A percentile compares a stretch with the other conserved stretches of the same genome.
These are phyloP conservation scores for Schrenkiella parvula DNA, from an alignment of 345 rosid genomes.

Conservation along the genomic window DNA sequence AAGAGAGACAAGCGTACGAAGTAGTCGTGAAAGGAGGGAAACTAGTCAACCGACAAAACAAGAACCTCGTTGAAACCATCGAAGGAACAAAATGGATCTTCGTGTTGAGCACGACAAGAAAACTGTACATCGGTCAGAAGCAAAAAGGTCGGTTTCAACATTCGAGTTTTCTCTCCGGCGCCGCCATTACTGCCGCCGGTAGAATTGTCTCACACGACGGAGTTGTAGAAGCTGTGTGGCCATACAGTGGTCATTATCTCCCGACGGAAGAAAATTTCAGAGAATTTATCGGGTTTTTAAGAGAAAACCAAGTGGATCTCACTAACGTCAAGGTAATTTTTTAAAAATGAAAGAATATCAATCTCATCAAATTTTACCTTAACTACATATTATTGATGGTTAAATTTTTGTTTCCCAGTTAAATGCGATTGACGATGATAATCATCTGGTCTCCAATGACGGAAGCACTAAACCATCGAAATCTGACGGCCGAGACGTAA, in stretches of 20 bases:
- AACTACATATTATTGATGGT: background rate
- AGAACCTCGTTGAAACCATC: conserved; percentile 38
- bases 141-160: conserved; percentile 70
- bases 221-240: conserved; percentile 77
- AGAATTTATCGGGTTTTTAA: conserved; percentile 68
- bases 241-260: conserved; percentile 93
- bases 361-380: background rate
- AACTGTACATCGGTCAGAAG: conserved; percentile 55
- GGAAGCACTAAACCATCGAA: conserved; percentile 19
- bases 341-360: background rate
- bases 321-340: conserved; percentile 69
- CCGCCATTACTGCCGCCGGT: conserved; percentile 68
- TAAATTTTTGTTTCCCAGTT: conserved; percentile 38
- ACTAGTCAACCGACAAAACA: conserved; percentile 44
- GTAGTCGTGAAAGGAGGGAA: conserved; percentile 48
- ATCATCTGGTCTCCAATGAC: background rate
- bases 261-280: conserved; percentile 90
- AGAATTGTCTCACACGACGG: conserved; percentile 55
- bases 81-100: conserved; percentile 71
- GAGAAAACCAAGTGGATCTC: conserved; percentile 67
- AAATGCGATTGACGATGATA: conserved; percentile 68
- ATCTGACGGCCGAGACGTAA: conserved; percentile 15
- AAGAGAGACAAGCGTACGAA: conserved; percentile 64
- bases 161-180: conserved; percentile 80
- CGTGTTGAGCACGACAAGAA: conserved; percentile 56